Conservation (phyloP, 805 yeast genomes). For the Monosporozyma siamensis region DNA sequence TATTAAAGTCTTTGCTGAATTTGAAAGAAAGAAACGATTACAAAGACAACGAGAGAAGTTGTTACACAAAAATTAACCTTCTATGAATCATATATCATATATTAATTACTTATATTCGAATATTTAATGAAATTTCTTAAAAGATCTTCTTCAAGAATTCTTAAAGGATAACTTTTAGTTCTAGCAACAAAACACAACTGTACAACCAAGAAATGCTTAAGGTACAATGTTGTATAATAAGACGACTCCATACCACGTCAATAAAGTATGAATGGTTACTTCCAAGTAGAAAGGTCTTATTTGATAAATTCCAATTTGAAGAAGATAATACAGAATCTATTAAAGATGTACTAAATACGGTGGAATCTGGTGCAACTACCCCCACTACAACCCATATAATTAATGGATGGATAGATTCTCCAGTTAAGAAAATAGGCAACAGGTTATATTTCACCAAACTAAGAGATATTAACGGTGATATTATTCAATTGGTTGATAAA, state of each 20-base stretch:
- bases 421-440: constrained; percentile 62
- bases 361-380: constrained; percentile 25
- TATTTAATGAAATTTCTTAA: too few relatives aligned
- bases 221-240: neutral
- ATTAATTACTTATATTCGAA: too few relatives aligned
- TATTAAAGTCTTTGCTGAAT: constrained; percentile 72
- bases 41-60: constrained; percentile 14
- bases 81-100: too few relatives aligned
- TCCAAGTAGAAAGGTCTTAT: neutral
- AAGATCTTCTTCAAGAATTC: too few relatives aligned
- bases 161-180: too few relatives aligned
- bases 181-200: too few relatives aligned
- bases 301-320: constrained; percentile 3
- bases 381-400: constrained; percentile 20
- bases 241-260: neutral
- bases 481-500: constrained; percentile 47
- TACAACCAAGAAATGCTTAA: too few relatives aligned
- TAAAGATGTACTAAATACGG: constrained; percentile 2
- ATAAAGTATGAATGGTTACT: neutral
- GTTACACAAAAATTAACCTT: too few relatives aligned
- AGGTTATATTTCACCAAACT: constrained; percentile 60
- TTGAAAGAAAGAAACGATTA: constrained; percentile 57
- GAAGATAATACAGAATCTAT: constrained; percentile 10
- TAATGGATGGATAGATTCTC: constrained; percentile 78
- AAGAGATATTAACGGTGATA: constrained; percentile 63